Evolutionary conservation across 148 eudicot species (phyloP).

Genomic region (Camellia granthamiana): DNA sequence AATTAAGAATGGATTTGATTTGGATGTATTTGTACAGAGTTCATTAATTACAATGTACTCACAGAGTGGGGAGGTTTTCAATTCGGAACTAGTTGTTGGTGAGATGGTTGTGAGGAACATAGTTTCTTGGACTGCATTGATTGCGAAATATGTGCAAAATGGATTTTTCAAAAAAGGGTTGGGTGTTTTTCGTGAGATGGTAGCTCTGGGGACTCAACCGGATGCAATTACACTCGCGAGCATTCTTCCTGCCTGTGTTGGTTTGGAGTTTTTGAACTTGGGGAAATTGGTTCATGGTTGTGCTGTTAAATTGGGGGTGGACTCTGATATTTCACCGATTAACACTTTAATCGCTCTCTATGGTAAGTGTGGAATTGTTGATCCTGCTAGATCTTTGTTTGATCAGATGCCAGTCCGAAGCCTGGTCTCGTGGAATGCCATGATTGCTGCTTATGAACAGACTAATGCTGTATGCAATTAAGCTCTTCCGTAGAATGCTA

Average conservation of each 20-base stretch:
- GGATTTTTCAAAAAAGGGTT: slow-evolving; percentile 9
- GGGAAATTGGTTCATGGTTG: slow-evolving; percentile 24
- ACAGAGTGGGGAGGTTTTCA: not conserved
- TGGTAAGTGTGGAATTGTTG: slow-evolving; percentile 21
- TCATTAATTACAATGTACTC: slow-evolving; percentile 26
- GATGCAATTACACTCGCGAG: slow-evolving; percentile 19
- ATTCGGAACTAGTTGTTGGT: slow-evolving; percentile 13
- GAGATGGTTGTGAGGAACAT: slow-evolving; percentile 15
- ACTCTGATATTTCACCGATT: slow-evolving; percentile 3
- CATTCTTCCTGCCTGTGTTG: slow-evolving; percentile 22
- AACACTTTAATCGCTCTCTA: slow-evolving; percentile 19
- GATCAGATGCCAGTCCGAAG: slow-evolving; percentile 15
- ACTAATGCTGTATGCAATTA: slow-evolving; percentile 21
- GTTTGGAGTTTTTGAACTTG: slow-evolving; percentile 12
- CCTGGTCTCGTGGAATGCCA: slow-evolving; percentile 37
- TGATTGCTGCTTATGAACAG: slow-evolving; percentile 31
- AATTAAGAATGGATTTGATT: slow-evolving; percentile 12
- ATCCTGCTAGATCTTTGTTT: slow-evolving; percentile 19
- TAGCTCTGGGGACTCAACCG: slow-evolving; percentile 19
- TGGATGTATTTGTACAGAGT: slow-evolving; percentile 21
- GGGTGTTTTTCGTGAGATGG: slow-evolving; percentile 15
- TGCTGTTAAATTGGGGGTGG: slow-evolving; percentile 13
- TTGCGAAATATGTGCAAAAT: slow-evolving; percentile 24
- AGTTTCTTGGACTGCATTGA: slow-evolving; percentile 31
- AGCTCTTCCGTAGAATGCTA: slow-evolving; percentile 19